Base-by-base conservation (phyloP, 2,329 filamentous ascomycete species). In the Ophiostoma australiae region DNA sequence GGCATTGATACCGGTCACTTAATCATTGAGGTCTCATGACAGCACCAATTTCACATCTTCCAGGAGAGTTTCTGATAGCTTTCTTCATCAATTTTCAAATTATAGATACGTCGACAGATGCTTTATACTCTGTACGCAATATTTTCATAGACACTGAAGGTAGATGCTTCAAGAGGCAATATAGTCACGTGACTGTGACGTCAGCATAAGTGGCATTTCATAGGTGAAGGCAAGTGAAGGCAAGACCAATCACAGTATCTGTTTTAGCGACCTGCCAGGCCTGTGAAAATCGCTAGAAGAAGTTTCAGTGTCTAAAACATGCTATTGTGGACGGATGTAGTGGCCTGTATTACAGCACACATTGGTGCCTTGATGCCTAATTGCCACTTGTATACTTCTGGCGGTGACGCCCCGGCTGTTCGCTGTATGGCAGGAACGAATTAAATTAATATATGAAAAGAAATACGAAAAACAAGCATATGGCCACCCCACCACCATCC, bases 301-400 rank as follows among this genome's bases (percentile, higher is more conserved):
- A 11, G 17, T 23, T 23, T 55, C n/a, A 27, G 27, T 23, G 23
- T 13, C n/a, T 6, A 31, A 27, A 11, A 7, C 3, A 4, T 58
- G 5, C 52, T 23, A 58, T 58, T 37, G 13, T 15, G 44, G 33
- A 71, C 69, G 55, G 6, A 61, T 61, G 55, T 27, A 20, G 55
- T 27, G 23, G 2, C 27, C 23, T 61, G 23, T 17, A 41, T 13
- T 41, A 61, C 71, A 67, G 68, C n/a, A 27, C 52, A 27, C 10
- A 13, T 70, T 70, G 55, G 6, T 72, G 72, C 71, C 72, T 71
- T 71, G 15, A 13, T 70, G 70, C 72, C 72, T 73, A 73, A 71
- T 72, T 41, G 68, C 68, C 72, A 58, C 70, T 20, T 17, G 41
- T 20, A 17, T 71, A 52, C n/a, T 58, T n/a, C 10, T 58, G n/a